Evolutionary conservation across 1,284 basidiomycete genomes (phyloP), one percentile per base, ranked within the genome.

Genomic region (Lentinus polychrous): DNA sequence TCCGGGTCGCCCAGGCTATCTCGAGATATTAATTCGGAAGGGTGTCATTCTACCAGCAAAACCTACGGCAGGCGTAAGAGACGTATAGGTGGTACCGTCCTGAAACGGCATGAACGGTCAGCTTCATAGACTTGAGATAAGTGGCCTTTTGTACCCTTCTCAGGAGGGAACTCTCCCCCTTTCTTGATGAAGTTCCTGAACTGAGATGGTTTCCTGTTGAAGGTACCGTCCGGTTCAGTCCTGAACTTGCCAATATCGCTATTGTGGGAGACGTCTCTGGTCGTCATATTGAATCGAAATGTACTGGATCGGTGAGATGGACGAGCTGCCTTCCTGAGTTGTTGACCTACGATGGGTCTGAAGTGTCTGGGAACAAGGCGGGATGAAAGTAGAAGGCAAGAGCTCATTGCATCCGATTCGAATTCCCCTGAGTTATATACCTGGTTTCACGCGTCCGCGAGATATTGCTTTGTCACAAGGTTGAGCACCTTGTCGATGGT

Each of bases 61-160:
- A 71, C 86, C 72, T 51, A 92, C 91, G 81, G 68, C 85, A 89
- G 2, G 81, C 76, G 57, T 79, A 82, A 4, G 83, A 87, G 49
- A 94, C 88, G 57, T 91, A 94, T 59, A 94, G 87, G 59, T 91
- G 89, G 65, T 96, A 96, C 43, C 93, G 81, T 48, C 78, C 91
- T 91, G 56, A n/a, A 52, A 36, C 3, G 12, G 33, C n/a, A 4
- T 3, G 5, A 4, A 45, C 17, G 6, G 6, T 45, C 5, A 33
- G 15, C 5, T 44, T 31, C 27, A 11, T 22, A 33, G 4, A 45
- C 7, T 22, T 10, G 4, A 31, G 10, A 42, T 15, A 12, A 47
- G 22, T 11, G 41, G 23, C 24, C 11, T 15, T 42, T 22, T 14
- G 39, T 15, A 43, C 92, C 89, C 66, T 76, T 78, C 67, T 94